These are phyloP conservation scores for Paramyrothecium sp. DNA, from an alignment of 2,329 filamentous ascomycete genomes.

Conservation along the genomic window DNA sequence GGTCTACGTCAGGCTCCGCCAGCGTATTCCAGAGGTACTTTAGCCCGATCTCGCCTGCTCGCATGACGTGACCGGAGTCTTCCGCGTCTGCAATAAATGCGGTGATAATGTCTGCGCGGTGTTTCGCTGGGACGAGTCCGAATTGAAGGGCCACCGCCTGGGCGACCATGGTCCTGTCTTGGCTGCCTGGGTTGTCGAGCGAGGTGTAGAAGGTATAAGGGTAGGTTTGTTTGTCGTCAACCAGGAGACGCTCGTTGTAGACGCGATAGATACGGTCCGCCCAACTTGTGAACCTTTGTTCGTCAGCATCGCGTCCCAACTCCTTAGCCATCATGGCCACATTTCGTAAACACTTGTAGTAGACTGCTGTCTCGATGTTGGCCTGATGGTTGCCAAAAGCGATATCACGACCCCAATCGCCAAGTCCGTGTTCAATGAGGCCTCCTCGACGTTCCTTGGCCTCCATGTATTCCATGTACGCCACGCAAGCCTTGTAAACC, in stretches of 20 bases:
- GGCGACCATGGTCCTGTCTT: conserved; percentile 35
- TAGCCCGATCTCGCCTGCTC: conserved; percentile 39
- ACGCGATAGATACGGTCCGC: conserved; percentile 26
- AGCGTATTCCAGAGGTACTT: conserved; percentile 40
- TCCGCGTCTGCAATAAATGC: conserved; percentile 19
- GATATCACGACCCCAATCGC: conserved; percentile 41
- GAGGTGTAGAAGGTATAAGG: conserved; percentile 38
- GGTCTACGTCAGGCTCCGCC: conserved; percentile 29
- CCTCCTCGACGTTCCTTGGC: conserved; percentile 36
- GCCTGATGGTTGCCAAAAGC: conserved; percentile 42
- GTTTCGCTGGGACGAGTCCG: conserved; percentile 14
- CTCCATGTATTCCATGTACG: conserved; percentile 40
- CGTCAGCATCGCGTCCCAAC: conserved; percentile 19
- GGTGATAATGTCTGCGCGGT: conserved; percentile 14
- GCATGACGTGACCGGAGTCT: conserved; percentile 30
- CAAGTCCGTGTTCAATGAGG: conserved; percentile 39
- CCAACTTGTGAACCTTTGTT: conserved; percentile 19
- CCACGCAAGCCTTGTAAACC: conserved; percentile 32
- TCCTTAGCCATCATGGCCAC: conserved; percentile 32
- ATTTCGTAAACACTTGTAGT: conserved; percentile 37
- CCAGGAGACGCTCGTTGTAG: conserved; percentile 32
- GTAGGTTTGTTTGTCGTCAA: conserved; percentile 22
- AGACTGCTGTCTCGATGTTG: conserved; percentile 42
- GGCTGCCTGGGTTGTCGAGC: conserved; percentile 24
- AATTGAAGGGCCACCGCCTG: conserved; percentile 30